Base-by-base conservation (phyloP, 805 yeast genomes). In the Ogataea pignaliae region DNA sequence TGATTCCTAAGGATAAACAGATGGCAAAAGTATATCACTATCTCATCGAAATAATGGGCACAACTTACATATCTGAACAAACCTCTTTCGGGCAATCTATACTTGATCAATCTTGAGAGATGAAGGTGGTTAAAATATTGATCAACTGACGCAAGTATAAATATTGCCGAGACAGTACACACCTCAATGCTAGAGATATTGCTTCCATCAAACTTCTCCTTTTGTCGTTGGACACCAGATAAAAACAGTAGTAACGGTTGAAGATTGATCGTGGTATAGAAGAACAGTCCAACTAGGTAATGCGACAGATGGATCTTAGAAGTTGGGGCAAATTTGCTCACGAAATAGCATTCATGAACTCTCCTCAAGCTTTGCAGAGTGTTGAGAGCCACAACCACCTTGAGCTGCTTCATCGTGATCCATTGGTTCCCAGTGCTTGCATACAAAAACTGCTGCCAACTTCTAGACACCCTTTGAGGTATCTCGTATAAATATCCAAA, bases 1-100 rank as follows among this genome's bases (percentile, higher is more conserved):
- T 10, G 10, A 12, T 54, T 60, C 10, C 38, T 32, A 1, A 57
- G 39, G 10, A 60, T 12, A 1, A 59, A 14, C 3, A 46, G 33
- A 14, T 61, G 53, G 1, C 73, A 55, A 0, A 66, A 37, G 52
- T 85, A 85, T 2, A 85, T 71, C 31, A 73, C 26, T 7, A 81
- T 65, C 56, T 85, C 95, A 58, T 83, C 83, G 15, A 80, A 64
- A 53, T 85, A 85, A 60, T 85, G 95, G 0, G 91, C 84, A 51
- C 83, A 77, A 14, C 79, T 67, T 2, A 75, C 68, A n/a, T 59
- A 59, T 36, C 60, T 60, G 57, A 83, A 83, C 38, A 78, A 50
- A 1, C 81, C 72, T 31, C 63, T 59, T 2, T 54, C 59, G 2
- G 95, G 93, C 21, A 72, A 53, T 1, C 78, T 69, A 58, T 83